Evolutionary conservation across 148 eudicot species (phyloP).

Genomic region (Pouteria glomerata): DNA sequence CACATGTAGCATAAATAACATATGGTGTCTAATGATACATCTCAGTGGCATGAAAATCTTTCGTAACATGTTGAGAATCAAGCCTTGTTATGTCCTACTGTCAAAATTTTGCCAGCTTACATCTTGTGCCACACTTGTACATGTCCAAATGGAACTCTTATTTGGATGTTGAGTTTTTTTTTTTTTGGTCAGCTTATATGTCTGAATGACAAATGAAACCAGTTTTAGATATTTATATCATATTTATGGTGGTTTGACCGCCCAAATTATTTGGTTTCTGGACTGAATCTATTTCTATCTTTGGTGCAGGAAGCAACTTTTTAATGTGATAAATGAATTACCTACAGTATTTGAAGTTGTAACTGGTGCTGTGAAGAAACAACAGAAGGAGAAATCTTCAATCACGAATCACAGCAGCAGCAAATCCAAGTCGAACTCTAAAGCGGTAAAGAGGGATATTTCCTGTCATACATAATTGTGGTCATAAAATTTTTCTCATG

Average conservation of each 20-base stretch:
- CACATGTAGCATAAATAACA: background rate
- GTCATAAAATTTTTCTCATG: background rate
- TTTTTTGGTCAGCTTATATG: too few species aligned
- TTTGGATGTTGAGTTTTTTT: background rate
- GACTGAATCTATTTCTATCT: constrained; percentile 10
- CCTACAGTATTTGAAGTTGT: constrained; percentile 84
- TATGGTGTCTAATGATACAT: background rate
- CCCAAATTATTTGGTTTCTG: background rate
- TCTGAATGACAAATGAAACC: too few species aligned
- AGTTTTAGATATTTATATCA: background rate
- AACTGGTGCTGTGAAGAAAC: constrained; percentile 72
- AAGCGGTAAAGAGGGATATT: constrained; percentile 36
- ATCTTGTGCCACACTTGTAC: background rate
- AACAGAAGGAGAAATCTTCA: constrained; percentile 61
- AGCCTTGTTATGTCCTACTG: background rate
- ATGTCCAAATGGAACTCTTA: background rate
- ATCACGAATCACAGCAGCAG: constrained; percentile 62
- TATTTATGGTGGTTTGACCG: background rate
- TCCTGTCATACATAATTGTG: background rate
- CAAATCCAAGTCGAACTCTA: constrained; percentile 70
- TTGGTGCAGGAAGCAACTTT: constrained; percentile 72
- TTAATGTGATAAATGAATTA: constrained; percentile 79
- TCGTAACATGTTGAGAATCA: background rate
- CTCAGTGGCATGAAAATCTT: too few species aligned
- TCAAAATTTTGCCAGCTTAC: background rate